Base-by-base conservation (phyloP, 345 rosid species). In the Hibiscus syriacus region DNA sequence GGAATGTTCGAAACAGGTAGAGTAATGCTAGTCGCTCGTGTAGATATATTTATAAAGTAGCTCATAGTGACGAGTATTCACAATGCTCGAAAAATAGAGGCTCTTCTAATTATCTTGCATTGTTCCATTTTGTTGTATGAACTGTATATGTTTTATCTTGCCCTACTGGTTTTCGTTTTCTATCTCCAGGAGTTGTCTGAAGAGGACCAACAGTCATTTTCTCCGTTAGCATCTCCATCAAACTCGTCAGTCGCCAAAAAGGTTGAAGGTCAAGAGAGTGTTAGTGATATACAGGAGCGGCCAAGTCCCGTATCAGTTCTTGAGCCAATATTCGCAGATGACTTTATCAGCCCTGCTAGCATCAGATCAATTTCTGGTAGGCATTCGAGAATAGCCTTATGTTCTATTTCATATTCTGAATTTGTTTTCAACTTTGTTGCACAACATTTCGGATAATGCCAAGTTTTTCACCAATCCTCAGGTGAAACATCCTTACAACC, bases 251-350 rank as follows among this genome's bases (percentile, higher is more conserved):
- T 45, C 50, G 6, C n/a, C 17, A 45, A 16, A 16, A 45, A 45
- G 50, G 50, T 45, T 45, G 50, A 45, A 3, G 50, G 50, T 45
- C 50, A 14, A 45, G 50, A 16, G 12, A 38, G 41, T 38, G 41
- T 38, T 38, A 3, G 13, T 38, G 41, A 38, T 38, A 38, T 10
- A 9, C 41, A 38, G 29, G 97, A 85, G 29, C 86, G 84, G 49
- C 84, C 86, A 69, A 92, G 96, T 81, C 98, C 97, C 11, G 85
- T 88, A 55, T 93, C 97, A 73, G 98, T 93, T 69, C 90, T 90
- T 70, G 98, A 93, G 73, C 84, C 86, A 46, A 20, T 79, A 70
- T 90, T 80, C 66, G 64, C 71, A 1, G 97, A 87, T 67, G 92
- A 87, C 64, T 94, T 88, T 39, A 43, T 67, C 34, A 87, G 88